A percentile compares a stretch with the other conserved stretches of the same genome.
Conservation (phyloP, 495 filamentous ascomycete genomes). For the Lasiosphaeria hispida region DNA sequence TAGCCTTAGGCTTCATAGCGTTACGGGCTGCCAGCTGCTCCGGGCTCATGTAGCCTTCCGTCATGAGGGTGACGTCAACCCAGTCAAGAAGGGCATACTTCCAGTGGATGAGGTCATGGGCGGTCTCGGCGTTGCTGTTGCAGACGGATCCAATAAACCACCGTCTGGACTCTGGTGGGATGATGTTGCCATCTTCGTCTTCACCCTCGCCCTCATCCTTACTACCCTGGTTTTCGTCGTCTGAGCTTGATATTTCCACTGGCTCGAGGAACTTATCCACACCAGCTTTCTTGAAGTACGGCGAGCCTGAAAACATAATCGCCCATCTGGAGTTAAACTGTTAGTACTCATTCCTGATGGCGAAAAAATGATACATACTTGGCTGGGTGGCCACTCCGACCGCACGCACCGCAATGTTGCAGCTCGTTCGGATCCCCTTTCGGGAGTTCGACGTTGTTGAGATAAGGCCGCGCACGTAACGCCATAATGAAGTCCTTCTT, state of each 20-base stretch:
- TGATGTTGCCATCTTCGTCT: slow-evolving; percentile 38
- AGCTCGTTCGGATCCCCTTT: slow-evolving; percentile 32
- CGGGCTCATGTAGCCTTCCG: slow-evolving; percentile 49
- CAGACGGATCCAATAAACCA: slow-evolving; percentile 50
- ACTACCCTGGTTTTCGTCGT: slow-evolving; percentile 41
- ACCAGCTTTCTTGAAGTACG: slow-evolving; percentile 63
- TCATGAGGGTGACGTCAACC: slow-evolving; percentile 60
- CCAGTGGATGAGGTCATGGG: slow-evolving; percentile 74
- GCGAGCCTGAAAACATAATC: slow-evolving; percentile 62
- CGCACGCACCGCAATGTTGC: slow-evolving; percentile 72
- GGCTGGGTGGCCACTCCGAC: slow-evolving; percentile 65
- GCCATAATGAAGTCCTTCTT: slow-evolving; percentile 61
- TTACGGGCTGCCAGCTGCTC: slow-evolving; percentile 43
- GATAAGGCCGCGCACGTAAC: slow-evolving; percentile 61
- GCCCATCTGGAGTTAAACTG: slow-evolving; percentile 30
- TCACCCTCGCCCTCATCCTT: slow-evolving; percentile 39
- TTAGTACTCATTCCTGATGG: neutral
- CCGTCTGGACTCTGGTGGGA: slow-evolving; percentile 35
- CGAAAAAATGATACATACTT: slow-evolving; percentile 30
- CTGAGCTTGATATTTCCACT: slow-evolving; percentile 34
- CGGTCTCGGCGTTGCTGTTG: slow-evolving; percentile 63
- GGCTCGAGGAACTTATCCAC: slow-evolving; percentile 52
- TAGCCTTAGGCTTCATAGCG: slow-evolving; percentile 48
- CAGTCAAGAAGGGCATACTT: slow-evolving; percentile 68
- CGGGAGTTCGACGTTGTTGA: slow-evolving; percentile 25